phyloP scores from a whole-genome alignment of 768 basidiomycete genomes.

The Pleurotus tuoliensis region DNA sequence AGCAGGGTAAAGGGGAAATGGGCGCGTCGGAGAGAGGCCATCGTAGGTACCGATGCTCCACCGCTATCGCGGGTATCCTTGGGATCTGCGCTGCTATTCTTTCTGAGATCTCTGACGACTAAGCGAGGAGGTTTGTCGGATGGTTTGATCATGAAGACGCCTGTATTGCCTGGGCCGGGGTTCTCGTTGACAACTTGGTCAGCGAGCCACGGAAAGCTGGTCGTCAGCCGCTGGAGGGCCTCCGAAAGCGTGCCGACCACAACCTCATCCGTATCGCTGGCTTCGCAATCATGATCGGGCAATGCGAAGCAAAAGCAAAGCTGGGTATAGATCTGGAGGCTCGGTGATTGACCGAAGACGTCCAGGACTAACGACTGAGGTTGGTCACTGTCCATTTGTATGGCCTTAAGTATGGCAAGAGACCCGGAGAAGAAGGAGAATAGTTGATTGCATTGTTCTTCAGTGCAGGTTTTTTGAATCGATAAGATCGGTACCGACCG shows the following conservation, averaged over 20 bases:
- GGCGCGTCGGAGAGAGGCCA: constrained; percentile 18
- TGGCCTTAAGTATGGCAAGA: too few species aligned
- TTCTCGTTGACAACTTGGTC: constrained; percentile 21
- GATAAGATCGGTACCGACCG: too few species aligned
- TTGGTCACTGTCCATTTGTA: too few species aligned
- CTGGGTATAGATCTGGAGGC: constrained; percentile 19
- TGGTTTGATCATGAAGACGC: constrained; percentile 16
- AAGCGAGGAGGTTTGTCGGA: constrained; percentile 14
- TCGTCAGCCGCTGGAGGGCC: constrained; percentile 19
- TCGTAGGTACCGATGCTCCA: constrained; percentile 12
- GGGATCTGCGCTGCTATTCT: constrained; percentile 6
- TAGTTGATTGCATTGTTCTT: too few species aligned
- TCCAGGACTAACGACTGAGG: background rate
- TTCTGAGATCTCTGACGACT: constrained; percentile 19
- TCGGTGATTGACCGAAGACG: constrained; percentile 1
- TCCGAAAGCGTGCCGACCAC: constrained; percentile 15
- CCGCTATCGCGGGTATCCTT: too few species aligned
- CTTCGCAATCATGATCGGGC: background rate
- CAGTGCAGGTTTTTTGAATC: too few species aligned
- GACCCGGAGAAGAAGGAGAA: too few species aligned
- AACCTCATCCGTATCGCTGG: background rate
- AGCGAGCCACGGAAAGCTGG: constrained; percentile 23
- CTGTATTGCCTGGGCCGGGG: constrained; percentile 10
- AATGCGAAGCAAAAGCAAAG: constrained; percentile 18
- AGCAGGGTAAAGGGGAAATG: constrained; percentile 22